phyloP scores from a whole-genome alignment of 2,329 filamentous ascomycete species.

The Oidium heveae region DNA sequence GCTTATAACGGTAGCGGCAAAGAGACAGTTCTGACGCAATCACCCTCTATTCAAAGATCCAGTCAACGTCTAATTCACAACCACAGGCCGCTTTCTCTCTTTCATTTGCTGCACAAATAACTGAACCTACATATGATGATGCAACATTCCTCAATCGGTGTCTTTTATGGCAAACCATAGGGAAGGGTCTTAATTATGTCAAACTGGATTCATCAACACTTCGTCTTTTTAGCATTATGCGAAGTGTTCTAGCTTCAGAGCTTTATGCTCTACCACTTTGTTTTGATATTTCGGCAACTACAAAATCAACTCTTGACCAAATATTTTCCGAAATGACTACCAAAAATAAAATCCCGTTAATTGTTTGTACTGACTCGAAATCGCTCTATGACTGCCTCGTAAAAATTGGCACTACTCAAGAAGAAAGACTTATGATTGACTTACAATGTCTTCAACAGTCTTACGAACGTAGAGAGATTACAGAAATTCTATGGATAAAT shows the following conservation, averaged over 20 bases:
- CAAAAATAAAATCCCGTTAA: neutral
- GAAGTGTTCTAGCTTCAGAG: too few species aligned
- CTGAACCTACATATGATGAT: neutral
- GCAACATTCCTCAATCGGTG: neutral
- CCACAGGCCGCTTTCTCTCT: slow-evolving; percentile 1
- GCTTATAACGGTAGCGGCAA: slow-evolving; percentile 2
- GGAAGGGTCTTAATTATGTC: neutral
- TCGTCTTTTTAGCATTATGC: neutral
- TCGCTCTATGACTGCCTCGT: neutral
- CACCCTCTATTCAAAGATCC: too few species aligned
- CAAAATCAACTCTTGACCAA: neutral
- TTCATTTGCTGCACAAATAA: slow-evolving; percentile 1
- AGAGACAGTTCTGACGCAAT: neutral
- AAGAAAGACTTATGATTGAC: neutral
- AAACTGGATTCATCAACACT: neutral
- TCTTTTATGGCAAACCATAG: neutral
- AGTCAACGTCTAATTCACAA: neutral
- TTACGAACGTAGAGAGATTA: neutral
- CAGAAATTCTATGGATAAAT: neutral
- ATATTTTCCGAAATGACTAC: neutral
- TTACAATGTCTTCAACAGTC: neutral
- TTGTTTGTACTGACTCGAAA: too few species aligned
- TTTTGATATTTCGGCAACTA: slow-evolving; percentile 1
- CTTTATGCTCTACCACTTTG: neutral
- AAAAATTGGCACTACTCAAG: neutral